Evolutionary conservation across 306 rosid genomes (phyloP), one percentile per base, ranked within the genome.

Genomic region (Castanopsis chinensis): DNA sequence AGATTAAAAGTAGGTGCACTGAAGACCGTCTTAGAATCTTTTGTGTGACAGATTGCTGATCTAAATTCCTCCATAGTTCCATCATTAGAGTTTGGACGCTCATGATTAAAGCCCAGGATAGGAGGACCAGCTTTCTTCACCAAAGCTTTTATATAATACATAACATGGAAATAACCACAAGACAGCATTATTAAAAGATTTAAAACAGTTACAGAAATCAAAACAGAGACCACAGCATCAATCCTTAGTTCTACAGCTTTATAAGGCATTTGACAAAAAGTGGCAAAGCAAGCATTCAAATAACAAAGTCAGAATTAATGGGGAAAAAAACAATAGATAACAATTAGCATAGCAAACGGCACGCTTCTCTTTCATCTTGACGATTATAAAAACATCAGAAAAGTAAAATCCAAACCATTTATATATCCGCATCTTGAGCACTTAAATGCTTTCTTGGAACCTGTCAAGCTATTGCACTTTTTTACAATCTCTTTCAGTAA

Each of bases 371-470:
- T 71, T 65, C 23, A 65, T 61, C 70, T 35, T 35, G 72, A 77
- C 19, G 35, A 72, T 12, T 30, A 83, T 14, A 54, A 77, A 73
- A 58, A 30, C 69, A 72, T 25, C 74, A 58, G 80, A 76, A 79
- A 64, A 65, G 54, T 8, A 70, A 37, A 64, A 86, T 73, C 71
- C 89, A 75, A 78, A 95, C 99, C 99, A 70, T 95, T 91, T 52
- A 80, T 32, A 76, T 81, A 90, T 85, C 93, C 91, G 54, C 97
- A 95, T 81, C 85, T 83, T 6, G 77, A 80, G 92, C 99, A 95
- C 83, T 76, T 78, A 71, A 72, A 79, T 65, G 78, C 79, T 85
- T 81, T 91, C 74, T 77, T 76, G 77, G 18, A 70, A 73, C 73
- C 75, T 77, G 90, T 45, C 88, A 82, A 33, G 78, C 68, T 43